These are phyloP conservation scores for Alopecurus myosuroides DNA, from an alignment of 176 grass and related monocot species.

Conservation along the genomic window DNA sequence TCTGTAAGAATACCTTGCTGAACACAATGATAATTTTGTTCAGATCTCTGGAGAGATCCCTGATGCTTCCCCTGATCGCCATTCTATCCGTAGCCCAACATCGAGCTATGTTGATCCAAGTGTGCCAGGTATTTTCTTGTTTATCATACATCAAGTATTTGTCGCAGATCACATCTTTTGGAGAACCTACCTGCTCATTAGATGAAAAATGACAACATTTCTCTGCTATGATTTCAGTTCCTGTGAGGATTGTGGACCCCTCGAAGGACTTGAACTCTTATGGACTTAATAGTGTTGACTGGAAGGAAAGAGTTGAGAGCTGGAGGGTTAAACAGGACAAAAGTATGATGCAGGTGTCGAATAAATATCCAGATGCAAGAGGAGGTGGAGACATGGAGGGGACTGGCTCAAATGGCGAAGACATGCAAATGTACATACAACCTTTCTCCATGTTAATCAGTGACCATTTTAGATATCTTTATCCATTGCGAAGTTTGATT, in stretches of 20 bases:
- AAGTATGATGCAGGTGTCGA: constrained; percentile 82
- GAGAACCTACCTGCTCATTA: not conserved
- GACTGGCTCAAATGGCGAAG: constrained; percentile 98
- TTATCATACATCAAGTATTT: not conserved
- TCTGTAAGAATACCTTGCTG: constrained; percentile 1
- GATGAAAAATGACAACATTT: not conserved
- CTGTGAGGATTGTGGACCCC: constrained; percentile 98
- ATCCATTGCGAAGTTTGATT: constrained; percentile 20
- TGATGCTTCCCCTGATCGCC: constrained; percentile 91
- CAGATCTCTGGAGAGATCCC: constrained; percentile 93
- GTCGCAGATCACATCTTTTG: not conserved
- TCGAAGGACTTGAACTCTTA: constrained; percentile 98
- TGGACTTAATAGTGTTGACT: constrained; percentile 86
- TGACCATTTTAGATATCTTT: not conserved
- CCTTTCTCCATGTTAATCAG: not conserved
- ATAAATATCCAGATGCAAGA: constrained; percentile 86
- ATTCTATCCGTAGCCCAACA: constrained; percentile 92
- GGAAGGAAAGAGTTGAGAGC: constrained; percentile 99
- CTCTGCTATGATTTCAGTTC: constrained; percentile 67
- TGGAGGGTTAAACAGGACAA: constrained; percentile 99
- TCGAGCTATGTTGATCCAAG: constrained; percentile 97
- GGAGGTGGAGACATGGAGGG: constrained; percentile 96
- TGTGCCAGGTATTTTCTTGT: constrained; percentile 64
- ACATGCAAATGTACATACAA: constrained; percentile 78
- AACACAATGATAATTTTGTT: constrained; percentile 12